phyloP scores from a whole-genome alignment of 1,284 basidiomycete genomes.

The Lignosus rhinocerotis region DNA sequence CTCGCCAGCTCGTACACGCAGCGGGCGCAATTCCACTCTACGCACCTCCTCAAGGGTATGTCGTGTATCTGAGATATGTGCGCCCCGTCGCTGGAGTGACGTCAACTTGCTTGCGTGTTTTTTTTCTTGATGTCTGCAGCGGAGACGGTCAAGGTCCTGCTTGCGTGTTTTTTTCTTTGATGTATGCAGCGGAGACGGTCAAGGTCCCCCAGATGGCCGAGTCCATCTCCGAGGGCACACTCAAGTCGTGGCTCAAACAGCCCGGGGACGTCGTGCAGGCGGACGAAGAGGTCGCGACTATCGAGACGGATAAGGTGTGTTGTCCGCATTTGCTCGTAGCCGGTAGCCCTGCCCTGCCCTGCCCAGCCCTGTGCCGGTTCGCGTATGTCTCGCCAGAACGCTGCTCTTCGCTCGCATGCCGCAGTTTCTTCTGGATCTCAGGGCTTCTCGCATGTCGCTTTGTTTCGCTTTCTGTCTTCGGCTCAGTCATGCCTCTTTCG shows the following conservation, averaged over 20 bases:
- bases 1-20: conserved; percentile 45
- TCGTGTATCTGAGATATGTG: conserved; percentile 2
- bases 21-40: conserved; percentile 67
- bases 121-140: conserved; percentile 48
- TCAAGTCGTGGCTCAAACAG: conserved; percentile 95
- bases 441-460: not conserved
- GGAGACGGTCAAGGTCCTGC: conserved; percentile 89
- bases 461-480: not conserved
- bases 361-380: too few species aligned
- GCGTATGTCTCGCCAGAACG: too few species aligned
- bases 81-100: conserved; percentile 8
- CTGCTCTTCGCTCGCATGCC: too few species aligned
- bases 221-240: conserved; percentile 96
- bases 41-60: conserved; percentile 67
- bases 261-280: conserved; percentile 89
- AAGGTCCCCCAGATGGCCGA: conserved; percentile 99
- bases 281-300: conserved; percentile 96
- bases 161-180: not conserved
- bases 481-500: not conserved
- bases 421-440: not conserved
- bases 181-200: conserved; percentile 72
- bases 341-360: too few species aligned
- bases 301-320: conserved; percentile 96
- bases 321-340: not conserved
- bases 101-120: conserved; percentile 12